Evolutionary conservation across 2,329 filamentous ascomycete species (phyloP).

Genomic region (Microcyclospora pomicola): DNA sequence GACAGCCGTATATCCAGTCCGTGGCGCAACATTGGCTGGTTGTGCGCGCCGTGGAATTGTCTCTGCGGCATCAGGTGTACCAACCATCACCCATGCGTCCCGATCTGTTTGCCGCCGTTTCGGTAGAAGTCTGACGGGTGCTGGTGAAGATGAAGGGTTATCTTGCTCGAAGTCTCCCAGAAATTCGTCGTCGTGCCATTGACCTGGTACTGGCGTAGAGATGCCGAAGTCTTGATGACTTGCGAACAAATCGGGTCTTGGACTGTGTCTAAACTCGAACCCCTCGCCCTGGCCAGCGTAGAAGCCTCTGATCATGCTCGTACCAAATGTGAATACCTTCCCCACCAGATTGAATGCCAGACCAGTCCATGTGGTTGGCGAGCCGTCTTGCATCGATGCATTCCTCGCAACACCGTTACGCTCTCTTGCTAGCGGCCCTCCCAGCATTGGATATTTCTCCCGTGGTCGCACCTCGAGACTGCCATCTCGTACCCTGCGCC

Average conservation of each 20-base stretch:
- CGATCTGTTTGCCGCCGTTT: conserved; percentile 37
- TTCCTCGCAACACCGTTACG: conserved; percentile 21
- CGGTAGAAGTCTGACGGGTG: conserved; percentile 11
- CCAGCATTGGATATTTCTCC: conserved; percentile 4
- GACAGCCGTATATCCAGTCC: conserved; percentile 5
- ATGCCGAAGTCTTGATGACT: neutral
- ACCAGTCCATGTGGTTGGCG: conserved; percentile 36
- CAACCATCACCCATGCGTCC: conserved; percentile 36
- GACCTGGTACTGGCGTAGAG: conserved; percentile 38
- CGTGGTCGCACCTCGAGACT: conserved; percentile 1
- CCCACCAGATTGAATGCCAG: conserved; percentile 52
- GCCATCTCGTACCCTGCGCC: conserved; percentile 11
- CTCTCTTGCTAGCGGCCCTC: conserved; percentile 21
- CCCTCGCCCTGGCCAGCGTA: conserved; percentile 68
- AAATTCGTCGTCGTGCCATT: conserved; percentile 39
- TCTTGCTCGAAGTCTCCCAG: conserved; percentile 31
- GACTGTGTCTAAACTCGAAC: conserved; percentile 42
- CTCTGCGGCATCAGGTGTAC: conserved; percentile 35
- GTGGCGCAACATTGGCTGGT: conserved; percentile 17
- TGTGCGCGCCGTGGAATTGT: conserved; percentile 24
- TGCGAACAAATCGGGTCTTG: neutral
- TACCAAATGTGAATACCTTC: conserved; percentile 77
- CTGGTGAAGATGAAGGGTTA: conserved; percentile 28
- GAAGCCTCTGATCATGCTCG: conserved; percentile 63
- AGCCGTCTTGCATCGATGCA: conserved; percentile 5